phyloP scores from a whole-genome alignment of 177 flowering plant species.

The Vitis hybrid region DNA sequence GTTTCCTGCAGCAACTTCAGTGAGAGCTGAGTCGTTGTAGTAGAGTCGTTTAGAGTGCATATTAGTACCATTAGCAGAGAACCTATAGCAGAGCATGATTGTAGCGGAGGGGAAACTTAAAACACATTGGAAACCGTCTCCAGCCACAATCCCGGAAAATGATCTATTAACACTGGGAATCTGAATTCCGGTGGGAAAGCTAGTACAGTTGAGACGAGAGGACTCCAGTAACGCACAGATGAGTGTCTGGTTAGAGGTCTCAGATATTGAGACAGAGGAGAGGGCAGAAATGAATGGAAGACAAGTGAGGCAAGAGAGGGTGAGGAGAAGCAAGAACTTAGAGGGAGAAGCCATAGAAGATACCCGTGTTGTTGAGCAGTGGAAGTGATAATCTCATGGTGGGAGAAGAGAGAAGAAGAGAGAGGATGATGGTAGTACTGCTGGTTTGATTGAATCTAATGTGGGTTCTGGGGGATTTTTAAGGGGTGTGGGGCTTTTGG shows the following conservation, averaged over 20 bases:
- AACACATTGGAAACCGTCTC: constrained; percentile 56
- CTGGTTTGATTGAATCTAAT: too few species aligned
- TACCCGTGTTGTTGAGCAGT: constrained; percentile 16
- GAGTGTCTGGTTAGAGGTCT: constrained; percentile 38
- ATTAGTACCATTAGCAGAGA: constrained; percentile 26
- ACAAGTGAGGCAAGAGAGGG: constrained; percentile 8
- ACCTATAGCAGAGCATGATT: constrained; percentile 62
- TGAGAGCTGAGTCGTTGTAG: constrained; percentile 29
- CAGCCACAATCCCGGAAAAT: constrained; percentile 40
- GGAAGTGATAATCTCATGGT: constrained; percentile 15
- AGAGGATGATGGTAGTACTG: not conserved
- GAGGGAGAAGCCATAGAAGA: not conserved
- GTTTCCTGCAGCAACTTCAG: constrained; percentile 50
- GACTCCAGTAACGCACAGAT: constrained; percentile 47
- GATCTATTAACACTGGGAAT: constrained; percentile 9
- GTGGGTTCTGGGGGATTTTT: not conserved
- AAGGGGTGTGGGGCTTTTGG: not conserved
- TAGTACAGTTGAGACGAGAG: constrained; percentile 45
- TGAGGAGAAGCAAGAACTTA: constrained; percentile 6
- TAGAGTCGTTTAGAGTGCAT: constrained; percentile 43
- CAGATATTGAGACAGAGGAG: constrained; percentile 61
- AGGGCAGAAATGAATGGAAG: constrained; percentile 28
- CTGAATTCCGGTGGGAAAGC: constrained; percentile 31
- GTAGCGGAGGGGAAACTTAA: constrained; percentile 22
- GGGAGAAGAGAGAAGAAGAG: not conserved